Evolutionary conservation across 2,329 filamentous ascomycete species (phyloP).

Genomic region (Beauveria rudraprayagi): DNA sequence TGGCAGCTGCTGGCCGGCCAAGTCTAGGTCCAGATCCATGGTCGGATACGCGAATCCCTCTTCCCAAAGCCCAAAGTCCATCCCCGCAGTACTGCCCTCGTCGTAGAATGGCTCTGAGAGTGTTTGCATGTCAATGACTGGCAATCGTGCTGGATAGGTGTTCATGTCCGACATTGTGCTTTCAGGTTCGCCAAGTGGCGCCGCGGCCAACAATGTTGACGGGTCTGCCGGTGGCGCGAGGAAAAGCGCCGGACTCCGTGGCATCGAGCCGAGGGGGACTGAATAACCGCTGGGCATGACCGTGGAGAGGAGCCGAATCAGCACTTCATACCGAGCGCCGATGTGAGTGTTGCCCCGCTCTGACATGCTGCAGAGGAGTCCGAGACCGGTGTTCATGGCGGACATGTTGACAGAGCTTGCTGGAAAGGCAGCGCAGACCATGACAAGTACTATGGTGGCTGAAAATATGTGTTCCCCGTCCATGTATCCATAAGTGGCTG

Average conservation of each 20-base stretch:
- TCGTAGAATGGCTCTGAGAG: constrained; percentile 24
- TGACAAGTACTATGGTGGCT: constrained; percentile 44
- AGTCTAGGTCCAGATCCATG: constrained; percentile 25
- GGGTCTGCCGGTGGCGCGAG: background rate
- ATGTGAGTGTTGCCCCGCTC: constrained; percentile 45
- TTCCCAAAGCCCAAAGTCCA: constrained; percentile 30
- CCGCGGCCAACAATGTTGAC: background rate
- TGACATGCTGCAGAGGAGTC: constrained; percentile 41
- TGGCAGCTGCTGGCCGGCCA: constrained; percentile 19
- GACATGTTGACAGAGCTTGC: constrained; percentile 30
- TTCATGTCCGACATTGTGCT: background rate
- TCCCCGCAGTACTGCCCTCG: constrained; percentile 19
- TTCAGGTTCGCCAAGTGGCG: background rate
- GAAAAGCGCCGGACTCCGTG: background rate
- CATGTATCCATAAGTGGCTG: constrained; percentile 49
- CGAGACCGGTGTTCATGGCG: constrained; percentile 38
- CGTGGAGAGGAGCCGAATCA: constrained; percentile 22
- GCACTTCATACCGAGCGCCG: constrained; percentile 25
- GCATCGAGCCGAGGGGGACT: background rate
- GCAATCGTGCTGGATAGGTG: constrained; percentile 17
- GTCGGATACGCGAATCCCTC: constrained; percentile 29
- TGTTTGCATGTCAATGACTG: constrained; percentile 21
- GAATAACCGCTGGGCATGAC: constrained; percentile 16
- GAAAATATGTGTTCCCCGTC: constrained; percentile 49
- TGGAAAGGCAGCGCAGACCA: constrained; percentile 47